These are phyloP conservation scores for Euptelea pleiosperma DNA, from an alignment of 164 flowering plant species.

Conservation along the genomic window DNA sequence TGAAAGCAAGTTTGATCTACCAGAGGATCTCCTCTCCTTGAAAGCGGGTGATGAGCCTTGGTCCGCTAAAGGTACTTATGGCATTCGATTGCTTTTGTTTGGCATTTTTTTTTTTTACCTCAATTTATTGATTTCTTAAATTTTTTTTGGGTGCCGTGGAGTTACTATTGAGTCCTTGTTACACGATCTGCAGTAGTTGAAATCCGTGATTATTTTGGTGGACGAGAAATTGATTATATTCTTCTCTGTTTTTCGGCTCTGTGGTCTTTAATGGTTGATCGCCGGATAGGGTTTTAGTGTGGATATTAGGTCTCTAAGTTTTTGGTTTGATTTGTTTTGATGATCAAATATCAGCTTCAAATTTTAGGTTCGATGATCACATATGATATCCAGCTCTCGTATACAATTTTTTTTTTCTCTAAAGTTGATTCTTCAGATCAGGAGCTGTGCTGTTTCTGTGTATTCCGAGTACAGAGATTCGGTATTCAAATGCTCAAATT, in stretches of 20 bases:
- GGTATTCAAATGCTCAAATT: too few species aligned
- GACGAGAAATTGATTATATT: neutral
- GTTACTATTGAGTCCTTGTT: neutral
- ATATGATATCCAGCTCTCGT: too few species aligned
- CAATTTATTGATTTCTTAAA: neutral
- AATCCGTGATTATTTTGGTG: neutral
- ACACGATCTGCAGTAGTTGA: constrained; percentile 3
- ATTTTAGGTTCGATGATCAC: neutral
- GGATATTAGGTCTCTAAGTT: neutral
- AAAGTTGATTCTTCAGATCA: neutral
- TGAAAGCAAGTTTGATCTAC: constrained; percentile 63
- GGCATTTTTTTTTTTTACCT: neutral
- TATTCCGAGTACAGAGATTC: neutral
- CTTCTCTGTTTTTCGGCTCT: neutral
- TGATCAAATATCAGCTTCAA: neutral
- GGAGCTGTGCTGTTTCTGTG: neutral
- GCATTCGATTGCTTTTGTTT: neutral
- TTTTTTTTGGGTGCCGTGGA: neutral
- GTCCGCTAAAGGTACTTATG: constrained; percentile 47
- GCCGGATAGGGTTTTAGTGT: neutral
- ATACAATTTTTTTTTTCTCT: too few species aligned
- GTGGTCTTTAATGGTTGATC: neutral
- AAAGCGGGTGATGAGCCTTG: constrained; percentile 45
- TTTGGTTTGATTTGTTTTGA: neutral
- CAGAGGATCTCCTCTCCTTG: constrained; percentile 65